Evolutionary conservation across 768 basidiomycete species (phyloP).

Genomic region (Xerocomellus amylosporus): DNA sequence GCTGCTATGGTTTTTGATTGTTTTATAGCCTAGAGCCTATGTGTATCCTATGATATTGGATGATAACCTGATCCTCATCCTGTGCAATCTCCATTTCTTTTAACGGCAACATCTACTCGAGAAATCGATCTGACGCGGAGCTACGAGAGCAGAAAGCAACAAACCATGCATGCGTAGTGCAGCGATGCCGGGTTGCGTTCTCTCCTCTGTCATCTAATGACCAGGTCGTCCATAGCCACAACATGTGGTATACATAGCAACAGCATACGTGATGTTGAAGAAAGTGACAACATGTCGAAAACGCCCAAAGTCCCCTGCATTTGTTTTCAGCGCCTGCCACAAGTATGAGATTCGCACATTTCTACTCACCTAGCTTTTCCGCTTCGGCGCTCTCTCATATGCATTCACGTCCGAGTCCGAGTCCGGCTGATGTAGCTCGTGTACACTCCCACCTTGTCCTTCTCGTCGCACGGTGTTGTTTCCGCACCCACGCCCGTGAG

Average conservation of each 20-base stretch:
- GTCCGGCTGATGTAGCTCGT: slow-evolving; percentile 15
- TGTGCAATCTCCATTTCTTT: not conserved
- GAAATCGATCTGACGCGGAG: not conserved
- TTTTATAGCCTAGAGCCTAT: too few relatives aligned
- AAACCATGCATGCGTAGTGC: too few relatives aligned
- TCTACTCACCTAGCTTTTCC: slow-evolving; percentile 12
- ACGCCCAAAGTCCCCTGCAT: not conserved
- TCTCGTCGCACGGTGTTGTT: slow-evolving; percentile 7
- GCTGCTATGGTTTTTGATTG: not conserved
- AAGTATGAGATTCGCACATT: not conserved
- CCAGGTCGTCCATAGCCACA: not conserved
- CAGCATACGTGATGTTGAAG: not conserved
- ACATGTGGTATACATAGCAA: not conserved
- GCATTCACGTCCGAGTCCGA: slow-evolving; percentile 41
- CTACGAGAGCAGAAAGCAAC: too few relatives aligned
- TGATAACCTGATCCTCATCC: not conserved
- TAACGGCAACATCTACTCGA: not conserved
- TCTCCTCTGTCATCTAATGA: too few relatives aligned
- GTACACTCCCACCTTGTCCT: slow-evolving; percentile 9
- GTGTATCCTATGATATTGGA: not conserved
- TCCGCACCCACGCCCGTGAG: slow-evolving; percentile 1
- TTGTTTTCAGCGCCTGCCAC: not conserved
- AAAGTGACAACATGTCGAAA: not conserved
- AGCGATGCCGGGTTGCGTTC: too few relatives aligned
- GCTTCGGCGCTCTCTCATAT: slow-evolving; percentile 44